Evolutionary conservation across 2,329 filamentous ascomycete species (phyloP).

Genomic region (Penicillium psychrosexuale): DNA sequence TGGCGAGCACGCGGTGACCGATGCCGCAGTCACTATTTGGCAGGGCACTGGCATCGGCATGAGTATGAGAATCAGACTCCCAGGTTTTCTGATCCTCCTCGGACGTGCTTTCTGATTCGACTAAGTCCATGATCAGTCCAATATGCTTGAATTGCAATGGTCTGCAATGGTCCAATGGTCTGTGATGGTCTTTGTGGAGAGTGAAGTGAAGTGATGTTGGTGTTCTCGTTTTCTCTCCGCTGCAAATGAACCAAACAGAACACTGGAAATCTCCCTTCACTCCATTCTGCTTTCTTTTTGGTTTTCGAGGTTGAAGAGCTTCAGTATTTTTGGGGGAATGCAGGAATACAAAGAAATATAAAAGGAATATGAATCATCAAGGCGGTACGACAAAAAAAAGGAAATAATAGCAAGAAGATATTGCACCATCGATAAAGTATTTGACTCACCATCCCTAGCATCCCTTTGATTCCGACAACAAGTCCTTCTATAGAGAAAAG

Average conservation of each 20-base stretch:
- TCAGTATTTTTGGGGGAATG: background rate
- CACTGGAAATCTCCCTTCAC: background rate
- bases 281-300: background rate
- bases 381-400: conserved; percentile 22
- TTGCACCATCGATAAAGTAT: conserved; percentile 25
- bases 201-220: conserved; percentile 23
- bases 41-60: conserved; percentile 20
- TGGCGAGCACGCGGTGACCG: conserved; percentile 43
- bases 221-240: conserved; percentile 8
- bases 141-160: background rate
- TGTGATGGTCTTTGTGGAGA: conserved; percentile 13
- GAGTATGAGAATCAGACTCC: conserved; percentile 30
- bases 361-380: conserved; percentile 19
- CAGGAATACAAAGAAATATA: background rate
- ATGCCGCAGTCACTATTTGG: conserved; percentile 37
- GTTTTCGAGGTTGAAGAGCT: background rate
- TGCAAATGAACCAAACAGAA: conserved; percentile 5
- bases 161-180: background rate
- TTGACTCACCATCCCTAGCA: conserved; percentile 28
- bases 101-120: conserved; percentile 35
- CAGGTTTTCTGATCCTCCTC: conserved; percentile 38
- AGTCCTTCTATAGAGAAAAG: conserved; percentile 7
- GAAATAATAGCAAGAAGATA: conserved; percentile 4
- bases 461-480: conserved; percentile 20
- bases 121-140: conserved; percentile 32